phyloP scores from a whole-genome alignment of 345 rosid genomes.

The Populus pruinosa region DNA sequence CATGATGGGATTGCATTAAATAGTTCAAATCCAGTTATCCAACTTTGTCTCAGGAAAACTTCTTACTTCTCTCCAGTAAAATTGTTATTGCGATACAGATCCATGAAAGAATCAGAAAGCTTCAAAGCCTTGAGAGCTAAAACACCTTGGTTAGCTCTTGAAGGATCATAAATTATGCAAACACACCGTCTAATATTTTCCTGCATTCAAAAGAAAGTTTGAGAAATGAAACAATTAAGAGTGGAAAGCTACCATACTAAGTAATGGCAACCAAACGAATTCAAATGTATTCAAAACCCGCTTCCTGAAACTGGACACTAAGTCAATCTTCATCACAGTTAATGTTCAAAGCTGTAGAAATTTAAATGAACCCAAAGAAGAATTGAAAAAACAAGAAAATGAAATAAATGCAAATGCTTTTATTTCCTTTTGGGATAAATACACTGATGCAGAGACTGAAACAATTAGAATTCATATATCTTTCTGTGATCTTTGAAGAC shows the following conservation, averaged over 20 bases:
- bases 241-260: neutral
- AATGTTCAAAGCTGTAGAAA: too few species aligned
- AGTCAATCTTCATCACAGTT: too few species aligned
- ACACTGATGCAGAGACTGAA: neutral
- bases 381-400: neutral
- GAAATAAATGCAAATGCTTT: neutral
- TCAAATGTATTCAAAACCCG: too few species aligned
- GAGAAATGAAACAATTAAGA: neutral
- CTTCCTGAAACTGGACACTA: too few species aligned
- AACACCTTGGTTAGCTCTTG: slow-evolving; percentile 82
- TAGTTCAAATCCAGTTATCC: slow-evolving; percentile 9
- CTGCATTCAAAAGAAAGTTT: slow-evolving; percentile 28
- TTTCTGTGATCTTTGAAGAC: neutral
- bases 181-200: slow-evolving; percentile 95
- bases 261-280: neutral
- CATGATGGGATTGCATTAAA: slow-evolving; percentile 4
- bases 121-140: slow-evolving; percentile 95
- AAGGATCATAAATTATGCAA: slow-evolving; percentile 96
- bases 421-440: neutral
- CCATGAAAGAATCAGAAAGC: slow-evolving; percentile 98
- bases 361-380: too few species aligned
- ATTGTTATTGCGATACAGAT: slow-evolving; percentile 65
- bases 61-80: slow-evolving; percentile 95
- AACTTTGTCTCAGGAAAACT: neutral
- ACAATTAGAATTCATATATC: neutral